Evolutionary conservation across 495 filamentous ascomycete genomes (phyloP).

Genomic region (Ramalina intermedia): DNA sequence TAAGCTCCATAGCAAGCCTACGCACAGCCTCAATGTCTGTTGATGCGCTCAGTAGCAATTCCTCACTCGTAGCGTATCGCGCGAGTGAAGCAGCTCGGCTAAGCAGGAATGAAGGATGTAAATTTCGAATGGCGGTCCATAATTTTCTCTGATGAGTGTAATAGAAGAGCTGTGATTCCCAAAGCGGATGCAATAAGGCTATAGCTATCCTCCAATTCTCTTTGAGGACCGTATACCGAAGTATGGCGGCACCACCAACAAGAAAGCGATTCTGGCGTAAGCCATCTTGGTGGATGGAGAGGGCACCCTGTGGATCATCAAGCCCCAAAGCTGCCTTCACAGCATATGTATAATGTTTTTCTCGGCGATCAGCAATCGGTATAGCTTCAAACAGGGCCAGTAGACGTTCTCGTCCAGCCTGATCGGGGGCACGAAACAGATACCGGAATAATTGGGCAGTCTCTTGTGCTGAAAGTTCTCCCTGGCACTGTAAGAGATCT

Average conservation of each 20-base stretch:
- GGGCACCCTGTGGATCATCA: constrained; percentile 21
- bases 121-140: constrained; percentile 9
- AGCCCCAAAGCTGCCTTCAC: constrained; percentile 17
- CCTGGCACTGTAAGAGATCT: constrained; percentile 7
- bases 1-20: constrained; percentile 10
- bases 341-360: constrained; percentile 26
- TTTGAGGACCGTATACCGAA: constrained; percentile 23
- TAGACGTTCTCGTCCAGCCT: constrained; percentile 24
- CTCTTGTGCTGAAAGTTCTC: constrained; percentile 2
- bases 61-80: constrained; percentile 1
- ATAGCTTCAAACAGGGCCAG: constrained; percentile 29
- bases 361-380: constrained; percentile 16
- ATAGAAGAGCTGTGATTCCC: constrained; percentile 1
- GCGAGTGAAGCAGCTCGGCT: constrained; percentile 4
- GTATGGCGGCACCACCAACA: constrained; percentile 14
- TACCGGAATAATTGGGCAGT: constrained; percentile 23
- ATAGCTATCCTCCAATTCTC: constrained; percentile 22
- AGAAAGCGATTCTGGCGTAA: constrained; percentile 13
- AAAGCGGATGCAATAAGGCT: constrained; percentile 8
- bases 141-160: constrained; percentile 3
- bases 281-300: constrained; percentile 17
- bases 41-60: neutral
- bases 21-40: constrained; percentile 2
- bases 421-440: constrained; percentile 22
- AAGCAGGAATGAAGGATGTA: constrained; percentile 5